phyloP scores from a whole-genome alignment of 2,329 filamentous ascomycete genomes.

The Raffaelea albimanens region DNA sequence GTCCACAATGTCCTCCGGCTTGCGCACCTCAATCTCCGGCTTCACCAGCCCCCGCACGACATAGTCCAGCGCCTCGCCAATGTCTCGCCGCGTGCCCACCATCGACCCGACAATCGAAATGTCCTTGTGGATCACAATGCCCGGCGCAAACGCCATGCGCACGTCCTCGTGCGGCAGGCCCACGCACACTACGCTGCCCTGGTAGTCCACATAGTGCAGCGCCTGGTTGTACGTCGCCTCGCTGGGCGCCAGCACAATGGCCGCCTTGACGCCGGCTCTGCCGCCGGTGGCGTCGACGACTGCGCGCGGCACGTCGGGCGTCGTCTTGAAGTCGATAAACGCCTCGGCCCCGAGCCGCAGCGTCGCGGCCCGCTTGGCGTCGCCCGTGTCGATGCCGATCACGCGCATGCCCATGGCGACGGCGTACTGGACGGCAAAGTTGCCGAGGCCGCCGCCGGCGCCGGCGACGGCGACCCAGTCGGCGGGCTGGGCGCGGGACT shows the following conservation, averaged over 20 bases:
- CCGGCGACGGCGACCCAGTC: constrained; percentile 66
- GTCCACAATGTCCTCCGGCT: constrained; percentile 1
- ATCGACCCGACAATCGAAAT: background rate
- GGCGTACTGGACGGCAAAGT: constrained; percentile 74
- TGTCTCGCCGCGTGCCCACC: constrained; percentile 53
- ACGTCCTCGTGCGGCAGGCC: constrained; percentile 38
- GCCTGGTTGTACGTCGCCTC: constrained; percentile 65
- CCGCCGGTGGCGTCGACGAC: constrained; percentile 22
- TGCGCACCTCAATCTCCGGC: constrained; percentile 3
- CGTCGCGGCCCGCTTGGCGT: constrained; percentile 49
- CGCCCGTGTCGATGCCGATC: constrained; percentile 75
- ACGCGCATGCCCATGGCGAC: constrained; percentile 78
- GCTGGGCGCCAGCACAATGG: constrained; percentile 50
- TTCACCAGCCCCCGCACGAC: constrained; percentile 55
- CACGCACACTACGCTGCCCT: constrained; percentile 55
- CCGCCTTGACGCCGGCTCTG: constrained; percentile 41
- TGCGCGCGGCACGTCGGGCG: constrained; percentile 14
- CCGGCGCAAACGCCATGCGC: constrained; percentile 29
- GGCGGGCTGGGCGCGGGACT: constrained; percentile 54
- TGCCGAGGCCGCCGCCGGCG: constrained; percentile 63
- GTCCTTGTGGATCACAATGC: constrained; percentile 46
- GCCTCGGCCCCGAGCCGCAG: constrained; percentile 41
- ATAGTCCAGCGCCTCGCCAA: constrained; percentile 56
- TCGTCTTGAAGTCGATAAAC: constrained; percentile 46
- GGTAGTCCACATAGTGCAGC: constrained; percentile 47